Conservation (phyloP, 176 grass and related monocot genomes). For the Musa schizocarpa region DNA sequence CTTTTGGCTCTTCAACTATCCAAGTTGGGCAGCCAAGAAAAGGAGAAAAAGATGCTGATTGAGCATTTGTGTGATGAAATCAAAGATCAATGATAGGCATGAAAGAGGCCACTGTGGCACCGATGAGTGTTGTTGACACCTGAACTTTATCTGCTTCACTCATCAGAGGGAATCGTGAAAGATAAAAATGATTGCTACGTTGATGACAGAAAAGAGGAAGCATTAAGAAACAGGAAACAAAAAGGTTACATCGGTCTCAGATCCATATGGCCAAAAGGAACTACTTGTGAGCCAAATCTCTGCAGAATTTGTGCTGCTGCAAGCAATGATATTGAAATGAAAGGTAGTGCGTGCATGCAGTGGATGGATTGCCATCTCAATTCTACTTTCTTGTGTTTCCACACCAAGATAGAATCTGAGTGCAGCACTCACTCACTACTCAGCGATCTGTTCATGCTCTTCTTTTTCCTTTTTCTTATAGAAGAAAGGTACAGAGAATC, state of each 20-base stretch:
- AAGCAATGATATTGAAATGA: slow-evolving; percentile 12
- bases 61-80: no score
- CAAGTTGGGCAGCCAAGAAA: no score
- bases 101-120: slow-evolving; percentile 18
- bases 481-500: not conserved
- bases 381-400: not conserved
- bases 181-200: not conserved
- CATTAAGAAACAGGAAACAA: not conserved
- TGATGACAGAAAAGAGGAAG: slow-evolving; percentile 19
- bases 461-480: not conserved
- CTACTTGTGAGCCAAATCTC: slow-evolving; percentile 30
- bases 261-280: slow-evolving; percentile 10
- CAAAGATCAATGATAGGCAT: no score
- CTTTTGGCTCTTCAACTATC: no score
- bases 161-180: not conserved
- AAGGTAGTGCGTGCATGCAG: not conserved
- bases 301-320: not conserved
- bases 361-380: not conserved
- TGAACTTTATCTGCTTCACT: slow-evolving; percentile 30
- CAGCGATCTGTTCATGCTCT: no score
- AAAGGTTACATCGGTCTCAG: not conserved
- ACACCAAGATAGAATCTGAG: no score
- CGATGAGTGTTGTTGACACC: slow-evolving; percentile 45
- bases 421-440: no score
- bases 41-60: no score